Base-by-base conservation (phyloP, 164 flowering plant genomes). In the Sedum album region DNA sequence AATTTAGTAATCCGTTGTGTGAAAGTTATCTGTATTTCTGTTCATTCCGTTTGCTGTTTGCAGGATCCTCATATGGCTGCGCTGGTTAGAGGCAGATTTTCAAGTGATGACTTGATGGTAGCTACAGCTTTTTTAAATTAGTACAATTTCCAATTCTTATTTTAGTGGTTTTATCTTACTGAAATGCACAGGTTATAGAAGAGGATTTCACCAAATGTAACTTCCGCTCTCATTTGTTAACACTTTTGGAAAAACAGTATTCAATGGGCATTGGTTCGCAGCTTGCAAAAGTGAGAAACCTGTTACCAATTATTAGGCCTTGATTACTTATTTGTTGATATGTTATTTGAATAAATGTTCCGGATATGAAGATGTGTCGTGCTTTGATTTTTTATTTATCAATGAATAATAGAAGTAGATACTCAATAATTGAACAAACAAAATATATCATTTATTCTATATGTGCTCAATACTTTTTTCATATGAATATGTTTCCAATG, bases 31-130 rank as follows among this genome's bases (percentile, higher is more conserved):
- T n/a, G n/a, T n/a, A n/a, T n/a, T n/a, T n/a, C n/a, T n/a, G 61
- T 55, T 51, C 28, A 51, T 21, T 51, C 7, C 21, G 28, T 17
- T 55, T 25, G 31, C 11, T 26, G 48, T 14, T 26, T 80, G 60
- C 70, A 92, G 98, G 99, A 95, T 81, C 82, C 87, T 17, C 83
- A 92, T 66, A 92, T 92, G 99, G 98, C 86, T 65, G 79, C 75
- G 36, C 78, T 86, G 66, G 91, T 90, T 63, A 79, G 73, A 39
- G 97, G 92, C 71, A 85, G 95, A 57, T 92, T 95, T 79, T 81
- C 78, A 44, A 73, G 53, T 44, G 78, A 77, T 48, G 72, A 68
- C 36, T 74, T 90, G 35, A 79, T 73, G 95, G 98, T 93, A 70
- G 42, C 38, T 63, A 18, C 53, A 64, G n/a, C 36, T 25, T n/a